These are phyloP conservation scores for Solanum ahanhuiri DNA, from an alignment of 257 asterid species.

Conservation along the genomic window DNA sequence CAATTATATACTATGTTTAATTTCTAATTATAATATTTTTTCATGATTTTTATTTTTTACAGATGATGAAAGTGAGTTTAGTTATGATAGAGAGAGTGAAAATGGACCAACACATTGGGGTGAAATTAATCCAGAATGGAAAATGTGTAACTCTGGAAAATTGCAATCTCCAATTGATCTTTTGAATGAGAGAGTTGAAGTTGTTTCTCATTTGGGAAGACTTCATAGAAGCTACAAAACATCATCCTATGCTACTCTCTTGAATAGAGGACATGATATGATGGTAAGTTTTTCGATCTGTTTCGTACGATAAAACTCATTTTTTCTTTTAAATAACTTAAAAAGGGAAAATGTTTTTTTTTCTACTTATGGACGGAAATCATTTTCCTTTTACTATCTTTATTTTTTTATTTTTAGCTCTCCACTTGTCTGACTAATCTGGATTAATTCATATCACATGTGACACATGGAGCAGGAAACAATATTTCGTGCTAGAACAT, in stretches of 20 bases:
- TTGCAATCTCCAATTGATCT: slow-evolving; percentile 80
- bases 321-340: not conserved
- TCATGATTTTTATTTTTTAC: not conserved
- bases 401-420: too few relatives aligned
- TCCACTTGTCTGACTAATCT: too few relatives aligned
- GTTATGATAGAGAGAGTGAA: slow-evolving; percentile 33
- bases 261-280: slow-evolving; percentile 75
- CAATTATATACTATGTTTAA: not conserved
- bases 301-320: not conserved
- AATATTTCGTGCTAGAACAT: too few relatives aligned
- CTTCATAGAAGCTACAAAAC: slow-evolving; percentile 30
- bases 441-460: too few relatives aligned
- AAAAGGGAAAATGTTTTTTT: too few relatives aligned
- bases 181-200: slow-evolving; percentile 36
- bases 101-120: slow-evolving; percentile 73
- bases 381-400: too few relatives aligned
- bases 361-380: too few relatives aligned
- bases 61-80: slow-evolving; percentile 69
- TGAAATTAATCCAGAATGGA: slow-evolving; percentile 53
- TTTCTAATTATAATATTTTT: not conserved
- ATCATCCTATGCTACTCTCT: slow-evolving; percentile 50
- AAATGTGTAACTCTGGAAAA: slow-evolving; percentile 31
- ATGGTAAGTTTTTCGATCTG: slow-evolving; percentile 27
- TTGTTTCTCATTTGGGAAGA: slow-evolving; percentile 38
- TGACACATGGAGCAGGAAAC: too few relatives aligned